Evolutionary conservation across 129 eudicot species (phyloP), one percentile per base, ranked within the genome.

Genomic region (Escallonia herrerae): DNA sequence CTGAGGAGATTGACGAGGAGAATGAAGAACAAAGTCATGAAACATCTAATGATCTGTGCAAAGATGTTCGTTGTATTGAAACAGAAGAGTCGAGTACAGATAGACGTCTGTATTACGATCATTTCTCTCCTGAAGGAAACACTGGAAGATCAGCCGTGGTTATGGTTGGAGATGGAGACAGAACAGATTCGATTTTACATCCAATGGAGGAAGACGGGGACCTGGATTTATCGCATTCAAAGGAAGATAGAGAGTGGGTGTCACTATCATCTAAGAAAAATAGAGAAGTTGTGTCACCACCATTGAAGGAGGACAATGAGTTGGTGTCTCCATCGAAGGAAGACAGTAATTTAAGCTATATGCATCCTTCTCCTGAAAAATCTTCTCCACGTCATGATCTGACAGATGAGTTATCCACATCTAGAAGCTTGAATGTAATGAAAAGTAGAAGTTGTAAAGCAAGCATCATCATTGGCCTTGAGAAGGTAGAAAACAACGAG

Each of bases 51-150:
- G 91, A 83, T 56, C 58, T 79, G 67, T 89, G 96, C 76, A 85
- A 77, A 77, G 98, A 81, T 44, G 98, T 88, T 71, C 79, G 80
- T 53, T 93, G 98, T 80, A 78, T 93, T 5, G 96, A 89, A 78
- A 62, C 75, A 46, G 70, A 71, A 54, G 78, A 77, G 7, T 78
- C 70, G 53, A 59, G 54, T 7, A 63, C 55, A 15, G 62, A 59
- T 47, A 58, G 39, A 52, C 54, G 60, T 61, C 14, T 50, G n/a
- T 76, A 76, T 65, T 63, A 83, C 3, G 70, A 61, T 70, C 59
- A 47, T 65, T 56, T 43, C n/a, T 78, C 77, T 55, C 76, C 79
- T 39, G 77, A 78, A 66, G 56, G 69, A 46, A 70, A 64, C 45
- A 52, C 7, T 62, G 65, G 43, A 68, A 72, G 72, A 50, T 69